phyloP scores from a whole-genome alignment of 2,329 filamentous ascomycete genomes.

The Thielaviopsis euricoi region DNA sequence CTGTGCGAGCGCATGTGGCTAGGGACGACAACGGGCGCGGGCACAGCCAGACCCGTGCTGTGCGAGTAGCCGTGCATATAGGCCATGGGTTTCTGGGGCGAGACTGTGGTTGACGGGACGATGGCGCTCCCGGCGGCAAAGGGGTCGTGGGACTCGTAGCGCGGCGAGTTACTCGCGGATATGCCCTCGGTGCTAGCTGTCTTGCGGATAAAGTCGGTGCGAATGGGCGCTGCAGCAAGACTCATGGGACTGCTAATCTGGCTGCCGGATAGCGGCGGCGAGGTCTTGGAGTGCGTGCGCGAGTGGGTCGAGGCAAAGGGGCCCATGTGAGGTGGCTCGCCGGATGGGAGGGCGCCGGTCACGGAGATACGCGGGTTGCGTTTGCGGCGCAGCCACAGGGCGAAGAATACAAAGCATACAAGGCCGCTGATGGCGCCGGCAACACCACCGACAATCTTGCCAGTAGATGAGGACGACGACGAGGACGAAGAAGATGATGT shows the following conservation, averaged over 20 bases:
- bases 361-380: slow-evolving; percentile 14
- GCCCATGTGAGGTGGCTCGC: slow-evolving; percentile 3
- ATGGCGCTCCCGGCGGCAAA: neutral
- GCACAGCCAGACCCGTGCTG: neutral
- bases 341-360: slow-evolving; percentile 4
- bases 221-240: slow-evolving; percentile 23
- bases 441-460: slow-evolving; percentile 31
- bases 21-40: neutral
- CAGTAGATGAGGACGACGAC: slow-evolving; percentile 20
- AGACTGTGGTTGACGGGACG: neutral
- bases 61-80: slow-evolving; percentile 1
- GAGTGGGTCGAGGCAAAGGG: neutral
- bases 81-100: slow-evolving; percentile 1
- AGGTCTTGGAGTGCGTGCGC: slow-evolving; percentile 15
- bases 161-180: slow-evolving; percentile 7
- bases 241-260: slow-evolving; percentile 42
- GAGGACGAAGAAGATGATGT: slow-evolving; percentile 15
- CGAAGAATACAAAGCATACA: slow-evolving; percentile 23
- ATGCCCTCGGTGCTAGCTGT: slow-evolving; percentile 9
- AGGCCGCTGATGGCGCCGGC: slow-evolving; percentile 28
- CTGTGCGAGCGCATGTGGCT: slow-evolving; percentile 5
- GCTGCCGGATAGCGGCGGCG: slow-evolving; percentile 24
- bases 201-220: slow-evolving; percentile 37
- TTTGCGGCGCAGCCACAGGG: slow-evolving; percentile 23
- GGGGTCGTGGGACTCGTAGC: slow-evolving; percentile 6